Evolutionary conservation across 129 eudicot genomes (phyloP), one percentile per base, ranked within the genome.

Genomic region (Kitagawia praeruptora): DNA sequence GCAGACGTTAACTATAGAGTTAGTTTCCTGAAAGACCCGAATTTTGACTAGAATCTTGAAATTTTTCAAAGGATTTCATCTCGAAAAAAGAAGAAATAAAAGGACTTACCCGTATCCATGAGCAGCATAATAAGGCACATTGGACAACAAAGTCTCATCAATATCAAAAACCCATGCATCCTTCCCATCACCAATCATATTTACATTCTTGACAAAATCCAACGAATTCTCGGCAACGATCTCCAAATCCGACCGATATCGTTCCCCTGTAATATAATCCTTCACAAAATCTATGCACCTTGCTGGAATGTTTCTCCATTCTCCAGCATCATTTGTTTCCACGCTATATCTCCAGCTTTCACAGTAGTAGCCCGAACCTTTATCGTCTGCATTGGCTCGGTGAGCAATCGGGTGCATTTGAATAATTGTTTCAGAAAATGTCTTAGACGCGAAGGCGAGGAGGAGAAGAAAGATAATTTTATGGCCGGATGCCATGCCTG

Each of bases 121-220:
- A 46, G 13, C 42, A 37, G 71, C 86, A 28, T 88, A 93, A 80
- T 87, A 89, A 2, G 97, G 97, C 76, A 91, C 58, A 84, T 88
- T 89, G n/a, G 97, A 86, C 16, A 93, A 86, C 88, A 93, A 75
- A 18, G 98, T 93, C 86, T 93, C 98, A 25, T 93, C 98, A 54
- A 93, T 86, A 83, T 91, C 98, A 63, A 93, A 93, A 31, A 93
- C 81, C 98, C 98, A 93, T 69, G 87, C 97, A 37, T 91, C 93
- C 80, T 83, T 89, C 3, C 98, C 97, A 39, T 91, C 88, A 31
- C 83, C 88, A 63, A 82, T 14, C 31, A 87, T 13, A 9, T 67
- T 61, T 56, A 85, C 89, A 67, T 84, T 72, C 81, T 82, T 89
- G 49, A 91, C 93, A 77, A 73, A 88, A 81, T 76, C 78, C 84